A percentile compares a stretch with the other conserved stretches of the same genome.
phyloP scores from a whole-genome alignment of 2,329 filamentous ascomycete species.

The Waltergamsia citrina region DNA sequence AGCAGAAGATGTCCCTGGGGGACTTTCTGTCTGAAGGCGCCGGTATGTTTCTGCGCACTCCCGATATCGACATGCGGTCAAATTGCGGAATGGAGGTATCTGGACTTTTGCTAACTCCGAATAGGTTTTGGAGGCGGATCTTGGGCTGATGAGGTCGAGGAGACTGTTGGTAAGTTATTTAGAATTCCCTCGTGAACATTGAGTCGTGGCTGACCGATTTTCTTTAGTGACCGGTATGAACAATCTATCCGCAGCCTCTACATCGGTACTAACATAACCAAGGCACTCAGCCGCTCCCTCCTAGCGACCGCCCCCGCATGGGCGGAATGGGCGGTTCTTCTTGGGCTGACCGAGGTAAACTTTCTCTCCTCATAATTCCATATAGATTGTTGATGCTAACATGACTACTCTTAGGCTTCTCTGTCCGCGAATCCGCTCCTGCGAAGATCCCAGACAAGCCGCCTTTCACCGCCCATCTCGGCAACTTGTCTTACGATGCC shows the following conservation, averaged over 20 bases:
- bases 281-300: conserved; percentile 50
- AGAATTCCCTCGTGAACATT: conserved; percentile 4
- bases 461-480: conserved; percentile 90
- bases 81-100: too few species aligned
- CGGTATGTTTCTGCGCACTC: too few species aligned
- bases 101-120: too few species aligned
- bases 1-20: conserved; percentile 95
- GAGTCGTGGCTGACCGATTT: too few species aligned
- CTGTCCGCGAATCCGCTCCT: conserved; percentile 64
- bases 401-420: conserved; percentile 34
- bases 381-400: conserved; percentile 1
- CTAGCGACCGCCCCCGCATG: conserved; percentile 33
- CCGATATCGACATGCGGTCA: too few species aligned
- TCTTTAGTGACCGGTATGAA: conserved; percentile 3
- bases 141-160: conserved; percentile 99
- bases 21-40: conserved; percentile 90
- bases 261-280: background rate
- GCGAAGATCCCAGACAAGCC: conserved; percentile 72
- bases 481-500: conserved; percentile 93
- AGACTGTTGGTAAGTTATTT: conserved; percentile 70
- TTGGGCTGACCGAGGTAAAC: conserved; percentile 36
- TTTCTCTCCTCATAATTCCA: conserved; percentile 7
- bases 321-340: conserved; percentile 18
- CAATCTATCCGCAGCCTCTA: conserved; percentile 10
- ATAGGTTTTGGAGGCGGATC: conserved; percentile 57